Evolutionary conservation across 78 protist species (phyloP).

Genomic region (Cavenderia fasciculata): DNA sequence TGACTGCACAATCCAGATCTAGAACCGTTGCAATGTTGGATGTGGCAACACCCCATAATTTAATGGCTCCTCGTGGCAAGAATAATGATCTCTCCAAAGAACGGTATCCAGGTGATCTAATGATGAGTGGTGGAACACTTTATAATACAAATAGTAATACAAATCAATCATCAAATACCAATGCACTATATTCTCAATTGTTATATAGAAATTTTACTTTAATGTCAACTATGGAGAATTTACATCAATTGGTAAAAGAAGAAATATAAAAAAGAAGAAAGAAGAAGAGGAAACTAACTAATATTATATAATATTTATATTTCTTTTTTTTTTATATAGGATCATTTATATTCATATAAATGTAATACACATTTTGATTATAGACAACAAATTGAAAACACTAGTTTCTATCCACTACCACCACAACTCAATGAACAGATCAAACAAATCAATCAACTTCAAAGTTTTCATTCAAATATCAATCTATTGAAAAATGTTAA

Average conservation of each 20-base stretch:
- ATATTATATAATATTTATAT: too few relatives aligned
- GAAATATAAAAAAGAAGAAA: background rate
- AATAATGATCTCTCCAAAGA: slow-evolving; percentile 16
- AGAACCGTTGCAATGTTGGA: too few relatives aligned
- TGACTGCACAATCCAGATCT: background rate
- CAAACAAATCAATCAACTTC: slow-evolving; percentile 10
- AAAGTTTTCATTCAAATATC: slow-evolving; percentile 44
- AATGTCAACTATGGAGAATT: background rate
- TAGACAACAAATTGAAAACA: too few relatives aligned
- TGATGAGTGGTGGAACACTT: background rate
- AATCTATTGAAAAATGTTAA: slow-evolving; percentile 32
- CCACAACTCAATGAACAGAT: background rate
- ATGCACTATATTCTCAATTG: background rate
- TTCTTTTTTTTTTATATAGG: too few relatives aligned
- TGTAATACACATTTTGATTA: background rate
- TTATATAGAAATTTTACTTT: background rate
- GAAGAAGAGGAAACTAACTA: background rate
- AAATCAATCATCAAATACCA: background rate
- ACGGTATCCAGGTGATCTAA: slow-evolving; percentile 3
- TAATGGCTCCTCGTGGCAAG: too few relatives aligned
- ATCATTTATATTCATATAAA: background rate
- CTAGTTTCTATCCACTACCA: too few relatives aligned
- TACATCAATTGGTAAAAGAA: background rate
- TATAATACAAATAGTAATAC: background rate
- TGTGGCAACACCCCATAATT: too few relatives aligned